A percentile compares a stretch with the other conserved stretches of the same genome.
Conservation (phyloP, 805 yeast genomes). For the Metschnikowia anglica region DNA sequence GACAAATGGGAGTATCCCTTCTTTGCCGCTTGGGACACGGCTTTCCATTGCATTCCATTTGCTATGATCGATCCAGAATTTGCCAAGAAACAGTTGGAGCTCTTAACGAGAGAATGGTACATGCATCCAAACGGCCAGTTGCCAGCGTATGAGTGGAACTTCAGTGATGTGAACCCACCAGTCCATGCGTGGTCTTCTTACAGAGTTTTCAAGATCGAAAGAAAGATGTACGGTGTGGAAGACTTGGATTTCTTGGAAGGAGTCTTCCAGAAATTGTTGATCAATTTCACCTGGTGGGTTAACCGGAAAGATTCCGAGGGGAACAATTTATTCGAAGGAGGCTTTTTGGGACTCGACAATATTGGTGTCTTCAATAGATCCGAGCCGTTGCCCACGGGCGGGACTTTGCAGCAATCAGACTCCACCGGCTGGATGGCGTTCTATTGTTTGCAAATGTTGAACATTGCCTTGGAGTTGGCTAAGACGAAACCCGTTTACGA, state of each 20-base stretch:
- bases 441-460: constrained; percentile 84
- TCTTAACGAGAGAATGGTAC: constrained; percentile 91
- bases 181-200: constrained; percentile 96
- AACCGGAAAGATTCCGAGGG: constrained; percentile 86
- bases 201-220: constrained; percentile 82
- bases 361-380: constrained; percentile 91
- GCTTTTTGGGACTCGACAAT: constrained; percentile 88
- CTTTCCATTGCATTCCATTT: constrained; percentile 89
- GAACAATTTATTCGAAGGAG: constrained; percentile 89
- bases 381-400: constrained; percentile 92
- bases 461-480: constrained; percentile 87
- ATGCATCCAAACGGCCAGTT: constrained; percentile 98
- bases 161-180: constrained; percentile 94
- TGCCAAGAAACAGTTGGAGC: constrained; percentile 83
- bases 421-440: constrained; percentile 99
- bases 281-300: constrained; percentile 98
- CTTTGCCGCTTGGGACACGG: constrained; percentile 96
- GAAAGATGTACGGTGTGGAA: constrained; percentile 77
- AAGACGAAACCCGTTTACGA: constrained; percentile 83
- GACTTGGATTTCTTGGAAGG: constrained; percentile 83
- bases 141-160: constrained; percentile 97
- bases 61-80: constrained; percentile 93
- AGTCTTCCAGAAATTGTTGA: constrained; percentile 85
- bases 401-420: constrained; percentile 87
- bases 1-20: constrained; percentile 97